Base-by-base conservation (phyloP, 805 yeast genomes). In the Scheffersomyces amazonensis region DNA sequence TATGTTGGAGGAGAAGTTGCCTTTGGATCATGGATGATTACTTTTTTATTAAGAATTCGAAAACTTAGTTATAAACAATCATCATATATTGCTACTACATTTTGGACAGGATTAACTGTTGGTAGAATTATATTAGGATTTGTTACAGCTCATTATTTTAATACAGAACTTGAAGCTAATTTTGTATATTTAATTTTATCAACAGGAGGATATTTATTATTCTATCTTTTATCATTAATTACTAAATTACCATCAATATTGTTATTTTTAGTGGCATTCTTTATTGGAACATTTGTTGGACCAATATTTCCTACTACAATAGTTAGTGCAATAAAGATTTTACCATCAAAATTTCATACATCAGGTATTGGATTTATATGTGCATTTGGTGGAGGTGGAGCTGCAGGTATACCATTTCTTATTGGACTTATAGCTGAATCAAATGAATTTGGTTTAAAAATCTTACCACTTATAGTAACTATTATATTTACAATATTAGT, bases 331-430 rank as follows among this genome's bases (percentile, higher is more conserved):
- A 58, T 84, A 32, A 77, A 79, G 38, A 63, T 79, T 2, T 56
- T 87, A 31, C 95, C 95, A 0, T 58, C 63, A 19, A 70, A 68
- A 29, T 61, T 74, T 36, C 84, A 83, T 37, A 75, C 84, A 8
- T 60, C 78, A 13, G 90, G 88, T 1, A 72, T 87, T 7, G 90
- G 95, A 0, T 67, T 84, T 37, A 77, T 83, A 16, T 80, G 89
- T 39, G 89, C 93, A 0, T 54, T 86, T 42, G 95, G 95, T 5
- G 90, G 93, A 3, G 78, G 82, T 12, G 96, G 95, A 1, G 85
- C 84, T n/a, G 91, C 95, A 0, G 70, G 77, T 0, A 44, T 86
- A 5, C 93, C 95, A 1, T 83, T 79, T 44, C 37, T 78, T 2
- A 69, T 81, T 25, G 95, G 95, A 0, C 34, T 60, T 3, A 46